Base-by-base conservation (phyloP, 176 grass and related monocot genomes). In the Carex kokanica region DNA sequence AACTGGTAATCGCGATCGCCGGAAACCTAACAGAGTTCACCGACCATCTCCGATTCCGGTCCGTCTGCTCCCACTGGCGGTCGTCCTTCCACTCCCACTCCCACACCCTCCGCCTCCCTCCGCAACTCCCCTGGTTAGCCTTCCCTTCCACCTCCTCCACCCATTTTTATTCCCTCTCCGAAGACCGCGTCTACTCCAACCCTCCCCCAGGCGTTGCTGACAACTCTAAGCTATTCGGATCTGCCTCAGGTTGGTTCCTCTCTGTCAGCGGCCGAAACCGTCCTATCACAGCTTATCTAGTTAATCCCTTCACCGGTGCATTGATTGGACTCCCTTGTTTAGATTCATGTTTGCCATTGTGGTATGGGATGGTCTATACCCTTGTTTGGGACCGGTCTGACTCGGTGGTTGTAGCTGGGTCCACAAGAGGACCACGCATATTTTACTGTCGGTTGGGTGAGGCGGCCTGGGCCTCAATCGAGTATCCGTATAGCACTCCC, bases 21-120 rank as follows among this genome's bases (percentile, higher is more conserved):
- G 29, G 17, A 60, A 36, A 57, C 16, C 55, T 80, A 5, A n/a
- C 55, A 2, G 54, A 80, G 16, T 60, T 61, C 78, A 80, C 78
- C 34, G 78, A 80, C n/a, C 78, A 61, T 18, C 27, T 80, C 56
- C 57, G 57, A 6, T 41, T 67, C 36, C 62, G 62, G 21, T 40
- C 49, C 60, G 59, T 83, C 4, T 83, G 81, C 62, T 83, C 81
- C n/a, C 81, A 83, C 23, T 83, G 81, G 63, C 64, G 81, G 1
- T 64, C 56, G 3, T 81, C 78, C 56, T 81, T 55, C 10, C 45
- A 2, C 11, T 83, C 81, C 38, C 12, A 25, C 21, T 17, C 36
- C 3, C 40, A 38, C 5, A 6, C 36, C 36, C 36, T 69, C 27
- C 62, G 21, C 23, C 56, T 34, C 23, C 16, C 60, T 10, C 16